Evolutionary conservation across 371 early-diverging fungal species (phyloP).

Genomic region (Zychaea mexicana): DNA sequence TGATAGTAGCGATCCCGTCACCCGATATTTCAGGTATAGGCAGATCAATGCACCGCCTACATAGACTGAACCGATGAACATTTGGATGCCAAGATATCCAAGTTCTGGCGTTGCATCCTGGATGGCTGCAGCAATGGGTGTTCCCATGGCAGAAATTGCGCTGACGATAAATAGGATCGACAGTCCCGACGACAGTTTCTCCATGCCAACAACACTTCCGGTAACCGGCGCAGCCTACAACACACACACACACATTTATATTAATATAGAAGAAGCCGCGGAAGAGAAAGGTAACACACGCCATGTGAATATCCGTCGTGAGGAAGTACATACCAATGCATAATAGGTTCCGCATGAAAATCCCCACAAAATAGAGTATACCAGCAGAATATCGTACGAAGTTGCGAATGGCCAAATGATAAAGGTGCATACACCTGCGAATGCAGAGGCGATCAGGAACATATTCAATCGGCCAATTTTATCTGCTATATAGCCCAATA

Average conservation of each 20-base stretch:
- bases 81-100: slow-evolving; percentile 41
- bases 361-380: slow-evolving; percentile 56
- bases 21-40: slow-evolving; percentile 14
- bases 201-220: slow-evolving; percentile 51
- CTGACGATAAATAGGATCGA: slow-evolving; percentile 55
- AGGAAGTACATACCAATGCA: slow-evolving; percentile 23
- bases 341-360: slow-evolving; percentile 38
- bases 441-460: slow-evolving; percentile 21
- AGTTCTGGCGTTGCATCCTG: slow-evolving; percentile 21
- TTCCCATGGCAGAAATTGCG: slow-evolving; percentile 32
- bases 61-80: slow-evolving; percentile 41
- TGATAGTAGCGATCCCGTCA: slow-evolving; percentile 12
- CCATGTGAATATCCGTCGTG: no score
- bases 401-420: slow-evolving; percentile 61
- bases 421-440: slow-evolving; percentile 44
- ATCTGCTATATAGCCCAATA: slow-evolving; percentile 64
- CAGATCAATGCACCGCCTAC: slow-evolving; percentile 26
- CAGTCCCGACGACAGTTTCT: slow-evolving; percentile 52
- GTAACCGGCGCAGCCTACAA: slow-evolving; percentile 52
- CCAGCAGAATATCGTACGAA: slow-evolving; percentile 45
- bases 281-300: no score
- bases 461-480: slow-evolving; percentile 60
- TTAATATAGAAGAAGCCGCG: no score
- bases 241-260: background rate
- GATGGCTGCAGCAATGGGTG: slow-evolving; percentile 40